These are phyloP conservation scores for Penicillium sp. DNA, from an alignment of 2,329 filamentous ascomycete genomes.

Conservation along the genomic window DNA sequence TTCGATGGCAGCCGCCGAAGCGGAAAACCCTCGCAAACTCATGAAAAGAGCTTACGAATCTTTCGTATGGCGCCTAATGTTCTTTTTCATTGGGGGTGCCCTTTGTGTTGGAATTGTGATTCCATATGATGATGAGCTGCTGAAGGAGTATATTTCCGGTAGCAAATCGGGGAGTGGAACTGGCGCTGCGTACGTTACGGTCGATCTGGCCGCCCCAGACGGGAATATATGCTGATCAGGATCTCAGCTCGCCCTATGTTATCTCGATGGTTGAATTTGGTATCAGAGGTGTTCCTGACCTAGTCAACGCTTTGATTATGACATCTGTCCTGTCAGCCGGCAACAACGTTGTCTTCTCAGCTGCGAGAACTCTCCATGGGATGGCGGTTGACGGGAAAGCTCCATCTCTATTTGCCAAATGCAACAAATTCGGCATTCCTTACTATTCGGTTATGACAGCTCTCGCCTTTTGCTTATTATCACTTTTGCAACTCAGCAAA, in stretches of 20 bases:
- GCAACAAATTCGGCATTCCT: slow-evolving; percentile 66
- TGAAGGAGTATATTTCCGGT: slow-evolving; percentile 43
- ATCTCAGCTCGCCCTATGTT: slow-evolving; percentile 57
- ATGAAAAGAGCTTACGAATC: slow-evolving; percentile 74
- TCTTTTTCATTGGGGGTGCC: slow-evolving; percentile 73
- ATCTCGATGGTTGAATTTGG: slow-evolving; percentile 65
- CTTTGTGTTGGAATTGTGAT: slow-evolving; percentile 71
- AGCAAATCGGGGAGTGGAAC: slow-evolving; percentile 44
- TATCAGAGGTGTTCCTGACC: slow-evolving; percentile 64
- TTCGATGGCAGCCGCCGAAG: slow-evolving; percentile 1
- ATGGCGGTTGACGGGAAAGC: slow-evolving; percentile 67
- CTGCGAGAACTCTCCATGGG: slow-evolving; percentile 66
- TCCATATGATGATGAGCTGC: slow-evolving; percentile 65
- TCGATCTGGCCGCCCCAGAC: not conserved
- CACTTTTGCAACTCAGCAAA: slow-evolving; percentile 71
- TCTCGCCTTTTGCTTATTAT: slow-evolving; percentile 67
- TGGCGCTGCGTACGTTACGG: slow-evolving; percentile 62
- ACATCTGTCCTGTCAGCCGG: slow-evolving; percentile 68
- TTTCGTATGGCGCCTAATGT: slow-evolving; percentile 74
- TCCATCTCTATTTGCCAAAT: slow-evolving; percentile 49
- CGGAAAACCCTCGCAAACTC: slow-evolving; percentile 65
- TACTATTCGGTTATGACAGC: slow-evolving; percentile 69
- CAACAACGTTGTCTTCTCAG: slow-evolving; percentile 54
- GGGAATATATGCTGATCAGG: slow-evolving; percentile 3
- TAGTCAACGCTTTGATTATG: slow-evolving; percentile 71